phyloP scores from a whole-genome alignment of 768 basidiomycete species.

The Kwoniella dejecticola region DNA sequence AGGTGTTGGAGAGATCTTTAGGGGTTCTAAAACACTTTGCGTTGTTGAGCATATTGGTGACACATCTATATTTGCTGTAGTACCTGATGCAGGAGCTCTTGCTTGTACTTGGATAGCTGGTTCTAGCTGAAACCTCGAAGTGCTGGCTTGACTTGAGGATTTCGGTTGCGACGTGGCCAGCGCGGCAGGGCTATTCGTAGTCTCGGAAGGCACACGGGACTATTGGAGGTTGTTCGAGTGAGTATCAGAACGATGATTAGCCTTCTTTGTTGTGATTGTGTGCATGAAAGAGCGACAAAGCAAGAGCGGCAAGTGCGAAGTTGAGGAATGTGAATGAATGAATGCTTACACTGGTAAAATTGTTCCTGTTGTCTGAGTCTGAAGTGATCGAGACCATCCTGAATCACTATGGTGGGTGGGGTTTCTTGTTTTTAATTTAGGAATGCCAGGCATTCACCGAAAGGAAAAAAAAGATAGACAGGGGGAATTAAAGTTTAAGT shows the following conservation, averaged over 20 bases:
- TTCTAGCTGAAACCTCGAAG: background rate
- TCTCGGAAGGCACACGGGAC: background rate
- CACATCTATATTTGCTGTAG: slow-evolving; percentile 2
- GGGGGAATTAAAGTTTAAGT: no score
- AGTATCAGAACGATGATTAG: no score
- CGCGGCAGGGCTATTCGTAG: background rate
- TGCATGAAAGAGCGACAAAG: no score
- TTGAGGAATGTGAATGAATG: no score
- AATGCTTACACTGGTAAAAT: no score
- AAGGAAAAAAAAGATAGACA: no score
- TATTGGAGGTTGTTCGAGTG: background rate
- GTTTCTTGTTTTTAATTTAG: background rate
- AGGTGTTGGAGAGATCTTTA: slow-evolving; percentile 10
- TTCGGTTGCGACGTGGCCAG: slow-evolving; percentile 20
- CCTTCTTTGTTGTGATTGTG: no score
- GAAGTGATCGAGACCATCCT: background rate
- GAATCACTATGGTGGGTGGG: background rate
- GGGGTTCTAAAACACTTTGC: slow-evolving; percentile 10
- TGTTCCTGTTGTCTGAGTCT: background rate
- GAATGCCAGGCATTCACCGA: no score
- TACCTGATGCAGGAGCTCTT: background rate
- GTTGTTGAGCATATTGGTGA: slow-evolving; percentile 16
- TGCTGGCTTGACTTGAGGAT: background rate
- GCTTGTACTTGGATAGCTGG: background rate
- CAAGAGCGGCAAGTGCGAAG: no score